These are phyloP conservation scores for Pseudogymnoascus sp. DNA, from an alignment of 2,329 filamentous ascomycete genomes.

Conservation along the genomic window DNA sequence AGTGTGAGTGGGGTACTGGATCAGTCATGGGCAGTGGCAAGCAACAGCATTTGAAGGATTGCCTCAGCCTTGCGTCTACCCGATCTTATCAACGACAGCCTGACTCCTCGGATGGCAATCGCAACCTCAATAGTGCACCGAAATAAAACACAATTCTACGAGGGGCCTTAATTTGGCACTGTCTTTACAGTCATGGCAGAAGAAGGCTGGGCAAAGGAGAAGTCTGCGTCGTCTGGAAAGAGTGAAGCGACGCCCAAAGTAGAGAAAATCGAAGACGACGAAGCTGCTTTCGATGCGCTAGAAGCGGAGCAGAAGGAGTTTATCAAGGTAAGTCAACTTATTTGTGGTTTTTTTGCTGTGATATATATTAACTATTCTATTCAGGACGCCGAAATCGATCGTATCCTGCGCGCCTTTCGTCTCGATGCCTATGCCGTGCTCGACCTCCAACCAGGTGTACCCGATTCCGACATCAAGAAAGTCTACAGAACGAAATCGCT, in stretches of 20 bases:
- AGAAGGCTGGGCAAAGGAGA: constrained; percentile 9
- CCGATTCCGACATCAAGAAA: constrained; percentile 92
- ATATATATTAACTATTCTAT: constrained; percentile 15
- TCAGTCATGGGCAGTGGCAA: not conserved
- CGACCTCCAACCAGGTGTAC: constrained; percentile 88
- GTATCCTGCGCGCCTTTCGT: constrained; percentile 84
- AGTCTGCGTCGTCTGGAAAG: constrained; percentile 13
- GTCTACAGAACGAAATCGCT: constrained; percentile 97
- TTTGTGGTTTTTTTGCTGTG: not conserved
- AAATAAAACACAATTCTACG: not conserved
- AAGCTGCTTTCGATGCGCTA: constrained; percentile 70
- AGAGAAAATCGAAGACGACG: constrained; percentile 42
- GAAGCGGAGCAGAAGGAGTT: constrained; percentile 84
- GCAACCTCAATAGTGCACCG: not conserved
- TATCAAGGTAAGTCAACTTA: constrained; percentile 54
- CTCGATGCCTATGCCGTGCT: constrained; percentile 81
- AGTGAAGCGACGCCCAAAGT: constrained; percentile 17
- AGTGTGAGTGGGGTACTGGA: not conserved
- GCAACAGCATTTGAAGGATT: not conserved
- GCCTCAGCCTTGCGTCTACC: constrained; percentile 2
- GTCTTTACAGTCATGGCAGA: constrained; percentile 16
- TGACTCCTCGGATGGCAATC: not conserved
- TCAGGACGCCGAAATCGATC: constrained; percentile 89
- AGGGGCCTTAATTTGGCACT: not conserved
- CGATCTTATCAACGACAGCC: constrained; percentile 5